phyloP scores from a whole-genome alignment of 2,329 filamentous ascomycete genomes.

The Cladosporium halotolerans region DNA sequence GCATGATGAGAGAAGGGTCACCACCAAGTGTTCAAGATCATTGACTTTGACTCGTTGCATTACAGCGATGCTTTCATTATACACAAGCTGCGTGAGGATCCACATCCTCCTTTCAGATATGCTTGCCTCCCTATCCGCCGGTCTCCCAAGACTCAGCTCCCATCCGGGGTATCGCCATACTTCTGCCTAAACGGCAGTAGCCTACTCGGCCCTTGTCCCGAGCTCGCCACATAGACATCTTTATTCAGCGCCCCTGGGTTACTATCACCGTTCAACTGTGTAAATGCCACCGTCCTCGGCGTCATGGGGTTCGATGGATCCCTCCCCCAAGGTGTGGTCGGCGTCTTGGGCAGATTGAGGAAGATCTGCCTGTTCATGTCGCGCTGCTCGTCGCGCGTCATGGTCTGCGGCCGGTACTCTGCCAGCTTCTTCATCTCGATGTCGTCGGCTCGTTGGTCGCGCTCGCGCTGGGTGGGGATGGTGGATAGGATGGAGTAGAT shows the following conservation, averaged over 20 bases:
- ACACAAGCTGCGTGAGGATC: too few species aligned
- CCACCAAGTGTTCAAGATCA: too few species aligned
- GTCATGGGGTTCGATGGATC: constrained; percentile 43
- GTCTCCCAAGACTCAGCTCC: background rate
- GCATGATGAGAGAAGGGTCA: too few species aligned
- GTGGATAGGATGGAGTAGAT: constrained; percentile 53
- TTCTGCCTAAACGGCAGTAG: constrained; percentile 9
- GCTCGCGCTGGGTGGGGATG: constrained; percentile 37
- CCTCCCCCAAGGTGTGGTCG: constrained; percentile 37
- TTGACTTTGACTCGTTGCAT: too few species aligned
- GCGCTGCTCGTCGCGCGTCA: constrained; percentile 46
- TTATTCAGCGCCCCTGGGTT: background rate
- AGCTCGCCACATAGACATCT: background rate
- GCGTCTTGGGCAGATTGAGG: constrained; percentile 37
- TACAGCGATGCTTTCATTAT: too few species aligned
- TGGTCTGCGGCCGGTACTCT: constrained; percentile 35
- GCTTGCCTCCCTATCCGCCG: too few species aligned
- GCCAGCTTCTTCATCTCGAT: constrained; percentile 51
- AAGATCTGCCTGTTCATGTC: constrained; percentile 48
- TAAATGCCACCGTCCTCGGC: constrained; percentile 64
- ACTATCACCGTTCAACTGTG: constrained; percentile 40
- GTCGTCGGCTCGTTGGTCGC: constrained; percentile 22
- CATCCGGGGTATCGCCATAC: constrained; percentile 6
- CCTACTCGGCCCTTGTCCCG: constrained; percentile 8
- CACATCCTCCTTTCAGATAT: too few species aligned